These are phyloP conservation scores for Sphaerulina populicola DNA, from an alignment of 2,329 filamentous ascomycete species.

Conservation along the genomic window DNA sequence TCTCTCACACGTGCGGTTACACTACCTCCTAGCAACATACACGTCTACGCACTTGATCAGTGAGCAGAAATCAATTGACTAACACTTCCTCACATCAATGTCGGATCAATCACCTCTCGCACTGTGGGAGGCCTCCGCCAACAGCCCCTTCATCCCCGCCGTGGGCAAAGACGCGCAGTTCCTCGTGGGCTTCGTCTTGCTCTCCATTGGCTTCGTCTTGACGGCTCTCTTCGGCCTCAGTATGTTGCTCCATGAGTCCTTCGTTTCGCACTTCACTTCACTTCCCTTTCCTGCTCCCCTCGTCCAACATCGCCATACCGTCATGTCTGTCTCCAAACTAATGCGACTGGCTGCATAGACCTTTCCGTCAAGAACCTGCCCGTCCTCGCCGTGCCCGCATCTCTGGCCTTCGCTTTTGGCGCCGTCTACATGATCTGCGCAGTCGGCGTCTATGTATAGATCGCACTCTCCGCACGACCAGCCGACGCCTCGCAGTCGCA, in stretches of 20 bases:
- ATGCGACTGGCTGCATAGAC: slow-evolving; percentile 48
- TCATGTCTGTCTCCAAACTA: too few relatives aligned
- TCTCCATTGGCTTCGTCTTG: slow-evolving; percentile 61
- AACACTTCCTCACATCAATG: slow-evolving; percentile 39
- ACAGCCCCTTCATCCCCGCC: slow-evolving; percentile 72
- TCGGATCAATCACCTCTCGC: slow-evolving; percentile 70
- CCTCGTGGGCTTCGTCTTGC: slow-evolving; percentile 65
- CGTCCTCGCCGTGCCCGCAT: slow-evolving; percentile 74
- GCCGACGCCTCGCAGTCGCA: slow-evolving; percentile 1
- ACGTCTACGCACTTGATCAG: background rate
- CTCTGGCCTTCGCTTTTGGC: slow-evolving; percentile 80
- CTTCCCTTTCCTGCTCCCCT: slow-evolving; percentile 5
- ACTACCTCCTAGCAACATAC: background rate
- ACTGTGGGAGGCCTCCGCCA: slow-evolving; percentile 87
- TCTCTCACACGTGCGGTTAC: background rate
- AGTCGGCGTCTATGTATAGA: slow-evolving; percentile 92
- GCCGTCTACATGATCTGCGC: slow-evolving; percentile 98
- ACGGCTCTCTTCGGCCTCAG: slow-evolving; percentile 79
- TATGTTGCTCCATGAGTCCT: slow-evolving; percentile 39
- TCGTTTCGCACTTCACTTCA: slow-evolving; percentile 14
- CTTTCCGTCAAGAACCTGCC: slow-evolving; percentile 70
- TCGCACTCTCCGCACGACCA: slow-evolving; percentile 9
- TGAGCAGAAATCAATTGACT: background rate
- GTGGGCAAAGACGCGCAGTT: slow-evolving; percentile 80
- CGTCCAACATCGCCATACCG: too few relatives aligned